phyloP scores from a whole-genome alignment of 148 eudicot species.

The Vaccinium macrocarpon region DNA sequence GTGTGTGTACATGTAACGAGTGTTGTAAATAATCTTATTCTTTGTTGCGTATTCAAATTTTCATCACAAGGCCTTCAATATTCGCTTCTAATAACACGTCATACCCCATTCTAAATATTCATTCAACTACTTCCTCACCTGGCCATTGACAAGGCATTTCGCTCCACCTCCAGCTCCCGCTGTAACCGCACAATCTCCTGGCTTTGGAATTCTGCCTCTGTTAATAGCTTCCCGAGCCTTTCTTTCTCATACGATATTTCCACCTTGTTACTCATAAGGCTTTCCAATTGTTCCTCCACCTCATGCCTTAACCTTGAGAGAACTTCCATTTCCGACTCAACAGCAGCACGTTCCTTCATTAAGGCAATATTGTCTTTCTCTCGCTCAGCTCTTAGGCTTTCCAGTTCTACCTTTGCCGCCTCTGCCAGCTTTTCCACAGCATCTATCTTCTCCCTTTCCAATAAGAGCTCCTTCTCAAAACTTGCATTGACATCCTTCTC shows the following conservation, averaged over 20 bases:
- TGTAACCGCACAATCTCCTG: constrained; percentile 73
- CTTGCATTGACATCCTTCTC: constrained; percentile 83
- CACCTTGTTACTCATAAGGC: constrained; percentile 69
- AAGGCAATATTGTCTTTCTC: constrained; percentile 62
- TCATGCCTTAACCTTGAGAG: constrained; percentile 77
- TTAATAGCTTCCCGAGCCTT: constrained; percentile 66
- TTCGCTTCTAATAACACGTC: not conserved
- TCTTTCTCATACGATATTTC: constrained; percentile 85
- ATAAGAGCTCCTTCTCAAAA: constrained; percentile 70
- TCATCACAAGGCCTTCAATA: not conserved
- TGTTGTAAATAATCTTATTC: not conserved
- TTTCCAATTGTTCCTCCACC: constrained; percentile 82
- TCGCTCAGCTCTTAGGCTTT: constrained; percentile 61
- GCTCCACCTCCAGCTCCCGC: constrained; percentile 89
- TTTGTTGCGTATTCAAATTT: not conserved
- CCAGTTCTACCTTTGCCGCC: constrained; percentile 71
- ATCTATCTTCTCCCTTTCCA: constrained; percentile 74
- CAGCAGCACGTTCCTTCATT: constrained; percentile 82
- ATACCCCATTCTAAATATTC: not conserved
- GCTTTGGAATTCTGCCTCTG: constrained; percentile 78
- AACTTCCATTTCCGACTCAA: constrained; percentile 93
- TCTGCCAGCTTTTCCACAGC: constrained; percentile 83
- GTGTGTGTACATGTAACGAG: not conserved
- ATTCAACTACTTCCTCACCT: constrained; percentile 47
- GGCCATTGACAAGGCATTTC: constrained; percentile 96